A percentile compares a stretch with the other conserved stretches of the same genome.
phyloP scores from a whole-genome alignment of 2,329 filamentous ascomycete species.

The Fusarium napiforme region DNA sequence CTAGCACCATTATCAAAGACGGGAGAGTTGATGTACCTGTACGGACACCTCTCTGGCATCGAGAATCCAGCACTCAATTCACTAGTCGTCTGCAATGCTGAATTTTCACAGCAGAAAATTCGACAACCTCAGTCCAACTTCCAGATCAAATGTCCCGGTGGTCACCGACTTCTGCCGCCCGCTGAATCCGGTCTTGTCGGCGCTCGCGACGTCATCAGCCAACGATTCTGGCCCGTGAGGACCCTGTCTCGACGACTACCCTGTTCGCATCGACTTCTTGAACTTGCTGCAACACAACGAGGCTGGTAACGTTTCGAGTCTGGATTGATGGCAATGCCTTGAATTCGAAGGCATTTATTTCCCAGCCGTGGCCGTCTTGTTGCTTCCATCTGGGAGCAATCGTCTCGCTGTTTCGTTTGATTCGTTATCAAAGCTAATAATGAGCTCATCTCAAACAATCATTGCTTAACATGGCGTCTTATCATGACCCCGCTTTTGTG shows the following conservation, averaged over 20 bases:
- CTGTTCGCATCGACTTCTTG: slow-evolving; percentile 25
- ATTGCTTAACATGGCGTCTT: slow-evolving; percentile 24
- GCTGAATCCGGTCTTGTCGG: slow-evolving; percentile 28
- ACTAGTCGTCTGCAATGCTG: slow-evolving; percentile 27
- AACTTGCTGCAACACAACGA: slow-evolving; percentile 10
- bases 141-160: slow-evolving; percentile 16
- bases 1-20: neutral
- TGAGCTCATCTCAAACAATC: slow-evolving; percentile 7
- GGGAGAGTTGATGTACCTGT: neutral
- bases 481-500: slow-evolving; percentile 31
- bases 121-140: neutral
- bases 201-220: slow-evolving; percentile 41
- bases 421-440: neutral
- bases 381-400: neutral
- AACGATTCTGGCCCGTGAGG: slow-evolving; percentile 29
- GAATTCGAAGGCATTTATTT: neutral
- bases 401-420: neutral
- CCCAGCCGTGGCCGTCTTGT: neutral
- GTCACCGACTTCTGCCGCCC: slow-evolving; percentile 34
- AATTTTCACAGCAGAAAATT: slow-evolving; percentile 19
- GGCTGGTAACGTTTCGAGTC: slow-evolving; percentile 5
- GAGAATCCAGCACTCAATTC: neutral
- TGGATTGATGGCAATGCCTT: neutral
- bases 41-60: slow-evolving; percentile 4
- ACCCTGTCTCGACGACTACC: slow-evolving; percentile 22